Evolutionary conservation across 257 asterid species (phyloP), one percentile per base, ranked within the genome.

Genomic region (Fraxinus americana): DNA sequence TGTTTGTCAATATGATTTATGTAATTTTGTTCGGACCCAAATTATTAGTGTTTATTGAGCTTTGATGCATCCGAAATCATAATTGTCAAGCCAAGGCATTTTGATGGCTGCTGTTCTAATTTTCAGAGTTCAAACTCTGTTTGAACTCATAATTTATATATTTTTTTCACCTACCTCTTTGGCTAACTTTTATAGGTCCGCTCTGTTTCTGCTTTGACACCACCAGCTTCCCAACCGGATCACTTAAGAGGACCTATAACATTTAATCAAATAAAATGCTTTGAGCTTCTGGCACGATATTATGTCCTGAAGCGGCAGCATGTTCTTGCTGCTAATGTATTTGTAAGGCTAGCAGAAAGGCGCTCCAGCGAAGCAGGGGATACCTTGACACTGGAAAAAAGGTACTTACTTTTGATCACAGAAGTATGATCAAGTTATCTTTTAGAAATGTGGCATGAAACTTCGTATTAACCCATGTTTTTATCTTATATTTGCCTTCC

Each of bases 231-330:
- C 70, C 86, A 87, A 29, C 76, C 72, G 79, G 88, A 87, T 50
- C 91, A 85, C 78, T 83, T 96, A 48, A 83, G 96, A 82, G 88
- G 76, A 67, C 81, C 91, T 74, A 78, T 80, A 54, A 82, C 85
- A 59, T 82, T 88, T 59, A 85, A 84, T 81, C 98, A 93, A 88
- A 87, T 88, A 30, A 96, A 91, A 84, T 93, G 87, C 83, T 70
- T 86, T 35, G 97, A 93, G 86, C 96, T 93, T 83, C 89, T 95
- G 85, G 99, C 97, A 69, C 91, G 97, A 30, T 96, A 91, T 85
- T 96, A 96, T 75, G 97, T 96, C 79, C 78, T 83, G 83, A 96
- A 96, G 86, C 91, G 93, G 73, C 99, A 96, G 87, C 99, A 92
- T 78, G 80, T 90, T 82, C 96, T 89, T 86, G 97, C 99, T 75